Conservation (phyloP, 805 yeast genomes). For the Yarrowia sp. region DNA sequence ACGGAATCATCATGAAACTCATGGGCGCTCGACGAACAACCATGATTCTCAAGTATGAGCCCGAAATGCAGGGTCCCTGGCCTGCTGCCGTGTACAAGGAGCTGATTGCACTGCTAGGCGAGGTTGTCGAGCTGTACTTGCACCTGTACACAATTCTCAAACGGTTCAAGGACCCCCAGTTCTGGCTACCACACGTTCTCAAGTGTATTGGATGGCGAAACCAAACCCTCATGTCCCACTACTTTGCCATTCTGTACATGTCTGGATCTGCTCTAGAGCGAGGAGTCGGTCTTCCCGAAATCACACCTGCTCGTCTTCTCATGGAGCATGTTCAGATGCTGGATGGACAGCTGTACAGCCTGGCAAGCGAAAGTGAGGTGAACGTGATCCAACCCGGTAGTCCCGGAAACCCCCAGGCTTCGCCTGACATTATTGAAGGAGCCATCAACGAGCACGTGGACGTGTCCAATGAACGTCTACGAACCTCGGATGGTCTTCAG, state of each 20-base stretch:
- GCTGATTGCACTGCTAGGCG: conserved; percentile 32
- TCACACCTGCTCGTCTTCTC: conserved; percentile 36
- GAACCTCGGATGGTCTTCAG: conserved; percentile 32
- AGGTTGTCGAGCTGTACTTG: conserved; percentile 33
- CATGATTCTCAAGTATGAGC: conserved; percentile 36
- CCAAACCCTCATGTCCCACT: conserved; percentile 32
- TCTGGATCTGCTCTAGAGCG: conserved; percentile 33
- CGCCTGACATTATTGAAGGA: not conserved
- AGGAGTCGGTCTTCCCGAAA: conserved; percentile 36
- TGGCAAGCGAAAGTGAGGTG: not conserved
- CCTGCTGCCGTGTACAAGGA: conserved; percentile 36
- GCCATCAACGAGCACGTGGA: not conserved
- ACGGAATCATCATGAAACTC: conserved; percentile 27
- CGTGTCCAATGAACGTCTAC: conserved; percentile 5
- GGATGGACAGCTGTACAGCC: conserved; percentile 17
- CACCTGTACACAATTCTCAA: conserved; percentile 34
- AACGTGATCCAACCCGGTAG: not conserved
- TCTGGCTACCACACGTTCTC: conserved; percentile 31
- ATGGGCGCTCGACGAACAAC: conserved; percentile 23
- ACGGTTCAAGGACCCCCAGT: conserved; percentile 31
- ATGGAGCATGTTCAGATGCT: conserved; percentile 27
- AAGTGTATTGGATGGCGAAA: conserved; percentile 36
- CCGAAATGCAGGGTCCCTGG: conserved; percentile 38
- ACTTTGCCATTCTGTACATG: conserved; percentile 38
- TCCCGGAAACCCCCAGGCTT: not conserved